phyloP scores from a whole-genome alignment of 345 rosid species.

The Brassica rapa region DNA sequence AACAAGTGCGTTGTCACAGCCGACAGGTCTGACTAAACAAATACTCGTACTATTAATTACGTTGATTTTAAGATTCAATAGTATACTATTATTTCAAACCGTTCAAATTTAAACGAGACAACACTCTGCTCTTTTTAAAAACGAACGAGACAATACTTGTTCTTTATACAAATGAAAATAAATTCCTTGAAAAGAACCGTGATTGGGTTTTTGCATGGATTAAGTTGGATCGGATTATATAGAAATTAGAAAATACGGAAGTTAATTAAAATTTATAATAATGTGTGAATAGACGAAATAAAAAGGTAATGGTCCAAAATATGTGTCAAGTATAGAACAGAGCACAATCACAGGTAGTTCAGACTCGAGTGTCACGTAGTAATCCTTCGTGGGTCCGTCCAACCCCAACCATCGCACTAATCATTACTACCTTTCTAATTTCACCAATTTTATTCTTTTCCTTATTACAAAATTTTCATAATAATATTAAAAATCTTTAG shows the following conservation, averaged over 20 bases:
- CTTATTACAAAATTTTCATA: neutral
- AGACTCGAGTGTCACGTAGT: constrained; percentile 38
- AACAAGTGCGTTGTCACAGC: constrained; percentile 23
- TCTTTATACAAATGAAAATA: neutral
- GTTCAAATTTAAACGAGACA: constrained; percentile 11
- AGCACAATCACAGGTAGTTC: constrained; percentile 41
- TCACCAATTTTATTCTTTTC: neutral
- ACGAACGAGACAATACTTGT: neutral
- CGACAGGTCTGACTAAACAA: constrained; percentile 14
- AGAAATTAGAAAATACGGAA: neutral
- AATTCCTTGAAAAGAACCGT: neutral
- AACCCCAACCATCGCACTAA: constrained; percentile 24
- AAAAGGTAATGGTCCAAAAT: constrained; percentile 35
- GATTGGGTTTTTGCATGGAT: constrained; percentile 19
- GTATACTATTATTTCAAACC: neutral
- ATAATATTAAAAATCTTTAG: neutral
- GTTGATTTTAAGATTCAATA: neutral
- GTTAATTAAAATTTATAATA: neutral
- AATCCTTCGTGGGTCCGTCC: constrained; percentile 16
- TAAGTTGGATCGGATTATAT: neutral
- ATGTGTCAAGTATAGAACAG: constrained; percentile 32
- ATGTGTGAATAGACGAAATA: constrained; percentile 13
- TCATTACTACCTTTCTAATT: constrained; percentile 26
- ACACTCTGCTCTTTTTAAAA: neutral
- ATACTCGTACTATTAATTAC: neutral